Evolutionary conservation across 2,329 filamentous ascomycete species (phyloP), one percentile per base, ranked within the genome.

Genomic region (Colletotrichum euphorbiae): DNA sequence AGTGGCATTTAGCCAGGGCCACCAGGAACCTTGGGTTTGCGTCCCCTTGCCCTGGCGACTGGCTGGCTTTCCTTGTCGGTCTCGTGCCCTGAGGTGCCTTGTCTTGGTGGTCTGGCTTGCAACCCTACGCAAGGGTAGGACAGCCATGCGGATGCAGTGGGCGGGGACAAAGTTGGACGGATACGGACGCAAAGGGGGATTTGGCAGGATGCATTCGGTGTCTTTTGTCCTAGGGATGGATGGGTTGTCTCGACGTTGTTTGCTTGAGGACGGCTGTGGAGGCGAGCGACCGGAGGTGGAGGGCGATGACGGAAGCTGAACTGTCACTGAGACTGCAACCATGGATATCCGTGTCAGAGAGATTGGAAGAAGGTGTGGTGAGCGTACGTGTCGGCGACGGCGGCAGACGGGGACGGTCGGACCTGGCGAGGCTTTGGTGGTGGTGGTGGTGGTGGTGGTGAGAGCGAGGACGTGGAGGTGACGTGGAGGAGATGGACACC

Each of bases 191-290:
- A 51, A 54, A 19, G 62, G 58, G 48, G 40, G 19, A 48, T 46
- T 52, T 52, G 65, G 61, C 54, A 65, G 61, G 60, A 59, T 58
- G 65, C 54, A 58, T 68, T 68, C 54, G 31, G 61, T 59, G 65
- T 62, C 28, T 33, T 12, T 38, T 24, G 19, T 13, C 15, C n/a
- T 45, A 11, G 11, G 45, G 8, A 15, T 28, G 40, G 15, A 33
- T 67, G 63, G 33, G 31, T 21, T 40, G 45, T 56, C 52, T 48
- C 17, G 31, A 19, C 28, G 13, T 5, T 11, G 31, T 21, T 48
- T 36, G 57, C 15, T 21, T 62, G 45, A 33, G 51, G 36, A 9
- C 11, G 21, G 17, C 33, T 38, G 50, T 43, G 59, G 57, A 33
- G 31, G 33, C 45, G 58, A 42, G 24, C 51, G 52, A 24, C 31